phyloP scores from a whole-genome alignment of 75 land plant genomes.

The Pinus tabuliformis region DNA sequence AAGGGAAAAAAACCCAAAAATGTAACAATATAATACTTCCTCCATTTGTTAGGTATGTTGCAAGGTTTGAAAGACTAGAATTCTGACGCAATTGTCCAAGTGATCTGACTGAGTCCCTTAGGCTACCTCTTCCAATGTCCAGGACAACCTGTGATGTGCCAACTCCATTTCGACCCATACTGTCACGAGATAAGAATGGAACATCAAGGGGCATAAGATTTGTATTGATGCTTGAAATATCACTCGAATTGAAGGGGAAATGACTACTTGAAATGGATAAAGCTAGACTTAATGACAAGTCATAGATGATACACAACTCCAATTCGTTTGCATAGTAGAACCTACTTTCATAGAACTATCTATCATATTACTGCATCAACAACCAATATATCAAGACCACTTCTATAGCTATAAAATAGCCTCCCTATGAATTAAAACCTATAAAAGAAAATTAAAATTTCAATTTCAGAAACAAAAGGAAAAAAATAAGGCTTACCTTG shows the following conservation, averaged over 20 bases:
- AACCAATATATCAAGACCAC: background rate
- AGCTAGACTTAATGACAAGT: conserved; percentile 67
- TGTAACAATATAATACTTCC: conserved; percentile 46
- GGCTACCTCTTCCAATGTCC: conserved; percentile 53
- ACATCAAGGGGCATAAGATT: conserved; percentile 72
- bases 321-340: conserved; percentile 31
- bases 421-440: background rate
- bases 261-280: conserved; percentile 73
- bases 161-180: conserved; percentile 34
- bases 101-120: conserved; percentile 69
- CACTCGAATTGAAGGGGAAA: conserved; percentile 85
- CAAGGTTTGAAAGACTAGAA: conserved; percentile 90
- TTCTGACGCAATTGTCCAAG: conserved; percentile 79
- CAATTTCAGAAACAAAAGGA: background rate
- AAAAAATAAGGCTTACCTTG: conserved; percentile 45
- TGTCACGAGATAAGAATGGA: conserved; percentile 60
- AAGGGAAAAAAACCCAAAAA: background rate
- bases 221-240: conserved; percentile 77
- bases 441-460: background rate
- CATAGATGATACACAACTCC: conserved; percentile 49
- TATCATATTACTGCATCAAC: conserved; percentile 29
- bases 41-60: conserved; percentile 71
- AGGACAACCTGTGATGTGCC: conserved; percentile 51
- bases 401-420: background rate
- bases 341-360: conserved; percentile 25